Base-by-base conservation (phyloP, 306 rosid species). In the Vicia villosa region DNA sequence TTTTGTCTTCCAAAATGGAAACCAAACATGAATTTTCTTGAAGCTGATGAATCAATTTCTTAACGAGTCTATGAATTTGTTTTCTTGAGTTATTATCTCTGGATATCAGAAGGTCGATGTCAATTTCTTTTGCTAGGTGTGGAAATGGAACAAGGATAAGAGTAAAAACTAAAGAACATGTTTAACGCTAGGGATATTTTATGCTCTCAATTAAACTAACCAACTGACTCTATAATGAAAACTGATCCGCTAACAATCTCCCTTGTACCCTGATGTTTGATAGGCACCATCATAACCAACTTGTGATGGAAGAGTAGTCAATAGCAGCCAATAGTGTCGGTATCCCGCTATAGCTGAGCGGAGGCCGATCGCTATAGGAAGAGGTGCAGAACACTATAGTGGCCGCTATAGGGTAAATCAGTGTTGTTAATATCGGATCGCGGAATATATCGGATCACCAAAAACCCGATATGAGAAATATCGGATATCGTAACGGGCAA, bases 21-120 rank as follows among this genome's bases (percentile, higher is more conserved):
- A n/a, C n/a, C n/a, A n/a, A 22, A 24, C 26, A 41, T 52, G 72
- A 22, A 36, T 19, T 71, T 72, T 51, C 36, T 8, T 20, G 49
- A 30, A 63, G 20, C 28, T 28, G 46, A 40, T 24, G 16, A 4
- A 45, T 59, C 56, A 47, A 59, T 71, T 45, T 45, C 28, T 63
- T 11, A 56, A 56, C 17, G 24, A 10, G 41, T 63, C 11, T 5
- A 8, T 37, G 22, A 37, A 41, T n/a, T 59, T 34, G 17, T 75
- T 67, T 36, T 75, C 5, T 75, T 8, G 16, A 37, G 66, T 55
- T 19, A 17, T 41, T 14, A 54, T 13, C 7, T 42, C 16, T 22
- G 37, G 47, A 36, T 62, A 5, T 10, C 8, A 0, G 16, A 34
- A 42, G 50, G 47, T 51, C 7, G 40, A 49, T 49, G 41, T 52